These are phyloP conservation scores for Ustilago lituana DNA, from an alignment of 1,284 basidiomycete genomes.

Conservation along the genomic window DNA sequence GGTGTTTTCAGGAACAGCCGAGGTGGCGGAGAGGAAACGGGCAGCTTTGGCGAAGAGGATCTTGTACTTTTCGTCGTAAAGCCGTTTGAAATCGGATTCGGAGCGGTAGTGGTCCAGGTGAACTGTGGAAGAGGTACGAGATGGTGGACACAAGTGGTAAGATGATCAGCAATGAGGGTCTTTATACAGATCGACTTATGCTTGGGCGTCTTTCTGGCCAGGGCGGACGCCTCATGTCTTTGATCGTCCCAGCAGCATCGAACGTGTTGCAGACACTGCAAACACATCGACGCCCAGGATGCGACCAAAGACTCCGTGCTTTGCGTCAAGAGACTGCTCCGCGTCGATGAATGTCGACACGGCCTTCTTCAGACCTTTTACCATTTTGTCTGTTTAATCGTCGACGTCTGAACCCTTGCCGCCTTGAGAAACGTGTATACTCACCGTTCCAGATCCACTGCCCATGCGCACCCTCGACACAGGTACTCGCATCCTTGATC, in stretches of 20 bases:
- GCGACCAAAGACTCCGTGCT: neutral
- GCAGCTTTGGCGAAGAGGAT: slow-evolving; percentile 77
- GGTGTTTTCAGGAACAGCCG: slow-evolving; percentile 76
- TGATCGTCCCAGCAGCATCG: neutral
- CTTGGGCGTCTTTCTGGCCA: too few relatives aligned
- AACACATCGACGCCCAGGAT: neutral
- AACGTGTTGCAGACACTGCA: neutral
- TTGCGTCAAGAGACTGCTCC: slow-evolving; percentile 29
- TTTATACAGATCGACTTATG: too few relatives aligned
- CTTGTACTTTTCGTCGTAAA: slow-evolving; percentile 80
- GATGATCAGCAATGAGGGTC: neutral
- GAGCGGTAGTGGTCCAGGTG: slow-evolving; percentile 82
- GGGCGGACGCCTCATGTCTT: slow-evolving; percentile 29
- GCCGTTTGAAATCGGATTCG: slow-evolving; percentile 80
- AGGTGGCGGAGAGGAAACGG: slow-evolving; percentile 77
- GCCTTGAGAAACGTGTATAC: neutral
- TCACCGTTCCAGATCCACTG: slow-evolving; percentile 75
- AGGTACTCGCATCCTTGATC: slow-evolving; percentile 81
- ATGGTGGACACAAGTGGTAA: neutral
- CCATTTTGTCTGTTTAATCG: slow-evolving; percentile 40
- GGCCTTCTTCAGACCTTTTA: slow-evolving; percentile 62
- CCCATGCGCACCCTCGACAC: slow-evolving; percentile 82
- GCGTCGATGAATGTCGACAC: neutral
- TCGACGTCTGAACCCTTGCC: slow-evolving; percentile 3
- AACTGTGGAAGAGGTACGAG: slow-evolving; percentile 72